Evolutionary conservation across 495 filamentous ascomycete genomes (phyloP).

Genomic region (Gamarada debralockiae): DNA sequence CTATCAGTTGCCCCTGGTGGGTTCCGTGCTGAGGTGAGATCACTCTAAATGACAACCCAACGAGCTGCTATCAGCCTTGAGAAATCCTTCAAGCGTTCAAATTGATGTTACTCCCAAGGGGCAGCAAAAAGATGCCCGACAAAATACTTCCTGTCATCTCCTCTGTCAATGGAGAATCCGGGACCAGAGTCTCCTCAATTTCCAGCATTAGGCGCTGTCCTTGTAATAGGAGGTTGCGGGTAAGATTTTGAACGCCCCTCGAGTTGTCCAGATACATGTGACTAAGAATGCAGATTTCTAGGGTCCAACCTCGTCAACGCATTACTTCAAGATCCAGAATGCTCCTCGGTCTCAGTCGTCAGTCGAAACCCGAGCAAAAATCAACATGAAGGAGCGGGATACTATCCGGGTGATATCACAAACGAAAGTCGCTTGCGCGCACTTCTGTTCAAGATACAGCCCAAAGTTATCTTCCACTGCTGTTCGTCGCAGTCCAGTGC

Average conservation of each 20-base stretch:
- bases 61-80: conserved; percentile 1
- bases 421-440: conserved; percentile 56
- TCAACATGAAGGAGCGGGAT: conserved; percentile 58
- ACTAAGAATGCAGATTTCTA: conserved; percentile 53
- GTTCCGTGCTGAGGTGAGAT: too few species aligned
- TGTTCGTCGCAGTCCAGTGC: conserved; percentile 59
- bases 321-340: conserved; percentile 46
- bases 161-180: too few species aligned
- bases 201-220: too few species aligned
- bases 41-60: too few species aligned
- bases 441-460: conserved; percentile 63
- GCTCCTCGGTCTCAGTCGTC: conserved; percentile 66
- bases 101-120: too few species aligned
- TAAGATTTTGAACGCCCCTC: neutral
- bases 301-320: conserved; percentile 59
- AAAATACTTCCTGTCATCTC: too few species aligned
- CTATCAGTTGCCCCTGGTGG: too few species aligned
- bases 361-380: conserved; percentile 75
- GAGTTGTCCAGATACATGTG: too few species aligned
- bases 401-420: conserved; percentile 85
- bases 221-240: too few species aligned
- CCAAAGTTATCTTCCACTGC: conserved; percentile 86
- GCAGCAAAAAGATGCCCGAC: too few species aligned
- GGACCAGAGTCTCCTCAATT: too few species aligned
- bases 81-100: neutral